phyloP scores from a whole-genome alignment of 2,329 filamentous ascomycete species.

The Sclerotinia sclerotiorum region DNA sequence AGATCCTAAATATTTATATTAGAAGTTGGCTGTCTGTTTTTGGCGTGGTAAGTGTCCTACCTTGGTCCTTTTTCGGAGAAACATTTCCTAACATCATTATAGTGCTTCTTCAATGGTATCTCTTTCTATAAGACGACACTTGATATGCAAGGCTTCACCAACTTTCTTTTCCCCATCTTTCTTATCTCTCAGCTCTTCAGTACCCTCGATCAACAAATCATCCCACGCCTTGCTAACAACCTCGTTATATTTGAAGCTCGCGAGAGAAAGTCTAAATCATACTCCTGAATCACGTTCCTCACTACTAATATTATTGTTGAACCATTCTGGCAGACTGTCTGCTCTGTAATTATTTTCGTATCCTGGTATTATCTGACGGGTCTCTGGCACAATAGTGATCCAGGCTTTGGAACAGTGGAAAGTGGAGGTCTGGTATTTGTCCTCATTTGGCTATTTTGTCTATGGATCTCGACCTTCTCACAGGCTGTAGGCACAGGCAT shows the following conservation, averaged over 20 bases:
- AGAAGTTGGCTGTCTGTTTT: slow-evolving; percentile 24
- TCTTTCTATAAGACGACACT: background rate
- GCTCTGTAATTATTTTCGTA: slow-evolving; percentile 53
- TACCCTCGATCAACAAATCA: slow-evolving; percentile 57
- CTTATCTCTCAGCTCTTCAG: slow-evolving; percentile 11
- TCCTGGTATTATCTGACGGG: slow-evolving; percentile 29
- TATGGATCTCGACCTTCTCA: no score
- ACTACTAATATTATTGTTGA: slow-evolving; percentile 64
- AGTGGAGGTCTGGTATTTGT: no score
- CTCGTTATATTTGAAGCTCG: background rate
- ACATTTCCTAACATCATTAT: background rate
- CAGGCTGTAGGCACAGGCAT: no score
- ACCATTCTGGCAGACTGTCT: slow-evolving; percentile 66
- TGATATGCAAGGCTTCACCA: slow-evolving; percentile 37
- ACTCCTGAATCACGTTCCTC: slow-evolving; percentile 36
- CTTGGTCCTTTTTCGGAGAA: background rate
- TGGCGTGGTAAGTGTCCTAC: background rate
- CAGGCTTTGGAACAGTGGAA: slow-evolving; percentile 49
- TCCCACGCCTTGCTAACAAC: slow-evolving; percentile 59
- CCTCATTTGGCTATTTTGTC: no score
- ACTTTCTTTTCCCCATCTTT: slow-evolving; percentile 70
- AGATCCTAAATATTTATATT: slow-evolving; percentile 54
- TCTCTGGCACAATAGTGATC: slow-evolving; percentile 46
- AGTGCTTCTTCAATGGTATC: slow-evolving; percentile 6
- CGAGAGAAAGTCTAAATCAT: slow-evolving; percentile 20